Evolutionary conservation across 176 grass and related monocot species (phyloP).

Genomic region (Juncus effusus): DNA sequence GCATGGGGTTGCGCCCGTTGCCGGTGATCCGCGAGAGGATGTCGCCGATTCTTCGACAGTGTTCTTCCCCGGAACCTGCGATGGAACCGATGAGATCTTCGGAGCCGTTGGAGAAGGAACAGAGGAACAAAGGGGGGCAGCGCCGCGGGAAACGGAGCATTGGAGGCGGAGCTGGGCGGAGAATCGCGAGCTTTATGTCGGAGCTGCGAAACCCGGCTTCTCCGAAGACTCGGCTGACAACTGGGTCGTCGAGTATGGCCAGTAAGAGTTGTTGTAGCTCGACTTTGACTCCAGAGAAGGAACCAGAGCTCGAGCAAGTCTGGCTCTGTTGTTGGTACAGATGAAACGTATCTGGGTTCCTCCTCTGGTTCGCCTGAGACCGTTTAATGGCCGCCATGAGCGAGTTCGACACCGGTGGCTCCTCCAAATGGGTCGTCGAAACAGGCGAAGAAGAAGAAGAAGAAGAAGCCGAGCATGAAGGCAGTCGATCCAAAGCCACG

Average conservation of each 20-base stretch:
- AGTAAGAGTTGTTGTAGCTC: slow-evolving; percentile 74
- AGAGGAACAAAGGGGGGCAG: slow-evolving; percentile 75
- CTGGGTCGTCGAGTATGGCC: slow-evolving; percentile 85
- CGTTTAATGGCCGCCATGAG: slow-evolving; percentile 93
- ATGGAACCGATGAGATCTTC: slow-evolving; percentile 35
- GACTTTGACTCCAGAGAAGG: slow-evolving; percentile 56
- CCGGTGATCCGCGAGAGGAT: slow-evolving; percentile 45
- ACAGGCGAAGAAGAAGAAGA: neutral
- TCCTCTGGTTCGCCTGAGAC: slow-evolving; percentile 71
- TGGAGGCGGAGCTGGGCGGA: slow-evolving; percentile 57
- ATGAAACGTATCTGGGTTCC: slow-evolving; percentile 69
- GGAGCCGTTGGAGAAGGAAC: slow-evolving; percentile 70
- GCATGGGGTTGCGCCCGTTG: slow-evolving; percentile 68
- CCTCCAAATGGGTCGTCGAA: slow-evolving; percentile 15
- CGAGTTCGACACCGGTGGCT: slow-evolving; percentile 78
- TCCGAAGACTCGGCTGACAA: slow-evolving; percentile 86
- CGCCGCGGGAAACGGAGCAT: slow-evolving; percentile 33
- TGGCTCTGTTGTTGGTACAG: slow-evolving; percentile 52
- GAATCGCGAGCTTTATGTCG: slow-evolving; percentile 73
- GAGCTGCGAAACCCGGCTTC: slow-evolving; percentile 72
- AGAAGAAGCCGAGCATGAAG: slow-evolving; percentile 32
- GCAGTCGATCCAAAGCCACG: slow-evolving; percentile 59
- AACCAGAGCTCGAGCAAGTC: slow-evolving; percentile 4
- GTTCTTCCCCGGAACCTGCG: slow-evolving; percentile 39
- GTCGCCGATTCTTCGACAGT: slow-evolving; percentile 58